Base-by-base conservation (phyloP, 2,329 filamentous ascomycete species). In the Phialocephala subalpina region DNA sequence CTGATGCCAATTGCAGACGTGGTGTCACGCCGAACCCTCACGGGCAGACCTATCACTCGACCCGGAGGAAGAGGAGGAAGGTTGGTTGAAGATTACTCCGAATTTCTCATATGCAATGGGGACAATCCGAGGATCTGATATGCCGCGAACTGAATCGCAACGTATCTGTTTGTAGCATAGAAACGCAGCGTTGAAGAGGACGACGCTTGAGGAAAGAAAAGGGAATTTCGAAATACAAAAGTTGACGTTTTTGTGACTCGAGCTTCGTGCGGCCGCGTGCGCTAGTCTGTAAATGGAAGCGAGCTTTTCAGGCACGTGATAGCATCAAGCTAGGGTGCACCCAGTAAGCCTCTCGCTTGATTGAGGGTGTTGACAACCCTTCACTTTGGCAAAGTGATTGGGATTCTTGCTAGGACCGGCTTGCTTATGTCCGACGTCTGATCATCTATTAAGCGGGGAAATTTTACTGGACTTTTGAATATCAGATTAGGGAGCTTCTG, bases 101-200 rank as follows among this genome's bases (percentile, higher is more conserved):
- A 96, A 95, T 96, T 96, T 96, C 92, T 93, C 92, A 94, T 93
- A 93, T 94, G 93, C 92, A 75, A 70, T 67, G 53, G 49, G 29
- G 60, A 45, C 63, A 67, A 71, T 71, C 70, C 47, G 38, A 70
- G 65, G 73, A 74, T 72, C 69, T 73, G 69, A 74, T 57, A 56
- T 66, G 71, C 40, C 66, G 65, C 72, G 76, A 78, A 77, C 76
- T 71, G 76, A 62, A 64, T 66, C 66, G 45, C 60, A 63, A 69
- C 22, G 73, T 84, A 83, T 92, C 86, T 83, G 87, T 88, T 87
- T 92, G 91, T 90, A 91, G 92, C 92, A 94, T 94, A 93, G 92
- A 94, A 94, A 94, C 91, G 91, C 92, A 92, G 92, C 92, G 87
- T 92, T 94, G 90, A 88, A 86, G 87, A 91, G 91, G 91, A 90